A percentile compares a stretch with the other conserved stretches of the same genome.
Conservation (phyloP, 1,284 basidiomycete species). For the Entoloma clypeatum region DNA sequence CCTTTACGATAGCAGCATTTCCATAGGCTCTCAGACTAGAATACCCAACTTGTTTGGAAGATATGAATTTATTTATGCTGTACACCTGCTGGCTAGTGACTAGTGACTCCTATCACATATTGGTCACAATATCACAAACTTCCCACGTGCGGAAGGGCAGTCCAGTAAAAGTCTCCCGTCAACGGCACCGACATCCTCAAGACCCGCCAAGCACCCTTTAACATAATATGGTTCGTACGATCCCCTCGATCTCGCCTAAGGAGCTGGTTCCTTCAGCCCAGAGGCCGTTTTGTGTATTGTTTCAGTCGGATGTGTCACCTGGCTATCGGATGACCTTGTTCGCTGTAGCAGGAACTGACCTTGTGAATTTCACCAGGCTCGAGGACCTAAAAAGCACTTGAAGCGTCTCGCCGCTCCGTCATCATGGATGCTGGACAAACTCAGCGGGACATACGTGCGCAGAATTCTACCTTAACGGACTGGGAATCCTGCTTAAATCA, state of each 20-base stretch:
- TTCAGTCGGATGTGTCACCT: slow-evolving; percentile 34
- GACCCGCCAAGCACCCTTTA: slow-evolving; percentile 37
- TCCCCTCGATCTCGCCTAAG: slow-evolving; percentile 18
- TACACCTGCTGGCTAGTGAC: slow-evolving; percentile 2
- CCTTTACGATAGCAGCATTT: too few species aligned
- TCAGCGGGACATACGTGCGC: slow-evolving; percentile 95
- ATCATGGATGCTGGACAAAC: slow-evolving; percentile 99
- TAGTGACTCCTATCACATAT: background rate
- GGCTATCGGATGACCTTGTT: slow-evolving; percentile 34
- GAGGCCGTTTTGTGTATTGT: slow-evolving; percentile 19
- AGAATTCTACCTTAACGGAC: slow-evolving; percentile 8
- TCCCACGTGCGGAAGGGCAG: slow-evolving; percentile 18
- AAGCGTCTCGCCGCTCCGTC: slow-evolving; percentile 97
- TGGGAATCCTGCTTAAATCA: slow-evolving; percentile 11
- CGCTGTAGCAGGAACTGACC: slow-evolving; percentile 13
- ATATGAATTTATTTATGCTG: too few species aligned
- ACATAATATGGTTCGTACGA: slow-evolving; percentile 41
- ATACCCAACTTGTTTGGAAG: too few species aligned
- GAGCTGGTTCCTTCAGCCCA: slow-evolving; percentile 17
- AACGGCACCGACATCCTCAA: slow-evolving; percentile 42
- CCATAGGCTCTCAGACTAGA: too few species aligned
- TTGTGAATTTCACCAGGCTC: slow-evolving; percentile 52
- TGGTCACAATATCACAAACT: slow-evolving; percentile 18
- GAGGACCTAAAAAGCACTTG: slow-evolving; percentile 99
- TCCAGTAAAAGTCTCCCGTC: slow-evolving; percentile 31